Base-by-base conservation (phyloP, 148 eudicot species). In the Selenicereus undatus region DNA sequence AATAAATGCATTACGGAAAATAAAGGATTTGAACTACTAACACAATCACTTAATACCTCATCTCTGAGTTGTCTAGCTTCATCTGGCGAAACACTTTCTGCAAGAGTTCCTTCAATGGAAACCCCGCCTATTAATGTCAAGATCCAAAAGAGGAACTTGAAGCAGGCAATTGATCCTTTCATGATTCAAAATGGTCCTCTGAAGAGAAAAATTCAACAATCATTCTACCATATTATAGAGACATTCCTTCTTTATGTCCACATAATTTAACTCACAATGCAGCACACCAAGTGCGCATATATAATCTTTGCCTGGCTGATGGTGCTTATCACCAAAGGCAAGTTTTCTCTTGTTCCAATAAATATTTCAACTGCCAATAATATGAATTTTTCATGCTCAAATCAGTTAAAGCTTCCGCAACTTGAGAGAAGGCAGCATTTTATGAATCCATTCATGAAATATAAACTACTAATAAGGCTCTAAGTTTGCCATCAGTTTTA, bases 41-140 rank as follows among this genome's bases (percentile, higher is more conserved):
- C 16, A 24, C 22, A 29, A 58, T 11, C n/a, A 11, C 29, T 2
- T 22, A 20, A 39, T 79, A 95, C 98, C 98, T 95, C 98, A 51
- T 95, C 97, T 81, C 97, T 87, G 75, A 93, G 97, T 72, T 78
- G 89, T 81, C 85, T 89, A 65, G 97, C 98, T 87, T 95, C 97
- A 43, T 90, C 85, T 43, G 83, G 88, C 73, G 91, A 88, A 73
- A 95, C 98, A 81, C 92, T 89, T 58, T 90, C 97, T 2, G 97
- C 87, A 22, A 80, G 71, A 71, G 81, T 82, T 82, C 62, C 81
- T 81, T 60, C 86, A 20, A 88, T 45, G 52, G 88, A 86, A 76
- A 77, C 69, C 75, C 81, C 80, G 3, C 85, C 76, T 73, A 80
- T 56, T 12, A n/a, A 60, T 75, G 78, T 45, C 18, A 58, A 26